Base-by-base conservation (phyloP, 257 asterid genomes). In the Eucommia ulmoides region DNA sequence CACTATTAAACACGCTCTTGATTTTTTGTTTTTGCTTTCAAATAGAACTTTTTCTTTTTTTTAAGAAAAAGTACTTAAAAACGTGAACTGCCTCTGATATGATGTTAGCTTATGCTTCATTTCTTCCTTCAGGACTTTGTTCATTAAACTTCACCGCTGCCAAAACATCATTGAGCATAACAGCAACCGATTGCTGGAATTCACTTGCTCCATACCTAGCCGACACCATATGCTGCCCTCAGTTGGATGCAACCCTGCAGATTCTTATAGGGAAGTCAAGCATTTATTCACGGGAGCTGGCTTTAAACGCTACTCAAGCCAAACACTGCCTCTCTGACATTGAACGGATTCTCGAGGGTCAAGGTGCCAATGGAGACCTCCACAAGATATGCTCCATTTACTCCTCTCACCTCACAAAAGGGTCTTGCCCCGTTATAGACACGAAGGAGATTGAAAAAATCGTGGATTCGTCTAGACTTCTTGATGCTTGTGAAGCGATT, bases 151-250 rank as follows among this genome's bases (percentile, higher is more conserved):
- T 71, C 53, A 45, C 67, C 0, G 51, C 64, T 16, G 67, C 53
- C 16, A 69, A 66, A 49, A 51, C 22, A 12, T 29, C 47, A 50
- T 35, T 65, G 47, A 44, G 55, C 22, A 41, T 53, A 41, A 58
- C 70, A 22, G 67, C 70, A 3, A 62, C 53, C 8, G 65, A 71
- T 23, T 71, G 77, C 56, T 66, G 73, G 77, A 55, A 69, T 49
- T 48, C 57, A 1, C 62, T 66, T 22, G 77, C 73, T 17, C 62
- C 77, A 19, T 71, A 62, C 50, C 41, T 55, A 20, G 70, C 77
- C 2, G 66, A 62, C 51, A 70, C 29, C 19, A 59, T 66, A 12
- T 62, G 73, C 44, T 66, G 73, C 24, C 77, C 77, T 50, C 70
- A 66, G 33, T 55, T 58, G 42, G 67, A 66, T 35, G 66, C 70